Base-by-base conservation (phyloP, 129 eudicot genomes). In the Pulicaria dysenterica region DNA sequence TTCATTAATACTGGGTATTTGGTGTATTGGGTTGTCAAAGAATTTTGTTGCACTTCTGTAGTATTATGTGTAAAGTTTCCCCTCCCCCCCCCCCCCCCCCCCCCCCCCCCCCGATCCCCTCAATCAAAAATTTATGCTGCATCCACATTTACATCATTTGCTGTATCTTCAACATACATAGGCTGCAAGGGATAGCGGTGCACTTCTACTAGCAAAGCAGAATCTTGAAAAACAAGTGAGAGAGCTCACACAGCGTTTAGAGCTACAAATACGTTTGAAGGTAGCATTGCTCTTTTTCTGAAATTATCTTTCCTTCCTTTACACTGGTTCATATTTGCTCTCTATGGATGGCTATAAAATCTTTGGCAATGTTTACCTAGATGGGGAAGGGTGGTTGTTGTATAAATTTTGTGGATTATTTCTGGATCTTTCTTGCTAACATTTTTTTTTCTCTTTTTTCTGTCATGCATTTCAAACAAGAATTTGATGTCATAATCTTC, bases 141-240 rank as follows among this genome's bases (percentile, higher is more conserved):
- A 31, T 57, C 19, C 53, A 16, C 54, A 57, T 31, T 64, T 6
- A 74, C 24, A 15, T 55, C 47, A 64, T 54, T 65, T 34, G 49
- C 66, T 56, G 54, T 61, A 69, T 37, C 24, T 45, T 61, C 17
- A 42, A 69, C 56, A 62, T 70, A 61, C 84, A 56, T 79, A 93
- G 98, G 98, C 87, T 64, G 85, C 98, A 55, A 85, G 75, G 77
- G 95, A 93, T 77, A 90, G 87, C 46, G 95, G 96, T 55, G 89
- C 84, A 41, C 98, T 93, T 9, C 84, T 86, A 81, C 79, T 80
- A 79, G 95, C 92, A 39, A 93, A 93, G 88, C 88, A 84, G 67
- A 86, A 84, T 41, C 98, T 93, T 80, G 96, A 93, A 76, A 88
- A 88, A 70, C 85, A 80, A 73, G 89, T 89, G 77, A 84, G 84